These are phyloP conservation scores for Anaeromyces robustus DNA, from an alignment of 192 early-diverging fungal species.

Conservation along the genomic window DNA sequence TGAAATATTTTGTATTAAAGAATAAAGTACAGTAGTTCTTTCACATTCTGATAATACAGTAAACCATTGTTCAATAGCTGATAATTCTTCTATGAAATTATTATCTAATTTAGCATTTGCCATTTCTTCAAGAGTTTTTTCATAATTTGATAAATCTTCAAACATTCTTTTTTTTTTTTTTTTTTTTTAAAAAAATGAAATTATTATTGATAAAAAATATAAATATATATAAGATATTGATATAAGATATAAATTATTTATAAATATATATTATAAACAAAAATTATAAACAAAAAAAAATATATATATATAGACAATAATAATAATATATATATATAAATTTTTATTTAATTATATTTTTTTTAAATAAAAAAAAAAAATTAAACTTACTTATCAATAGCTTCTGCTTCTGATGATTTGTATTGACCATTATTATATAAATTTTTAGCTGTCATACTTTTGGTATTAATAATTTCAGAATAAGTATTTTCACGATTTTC, in stretches of 20 bases:
- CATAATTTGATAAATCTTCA: conserved; percentile 79
- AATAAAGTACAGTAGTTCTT: conserved; percentile 77
- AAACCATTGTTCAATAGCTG: conserved; percentile 91
- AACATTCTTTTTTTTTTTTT: conserved; percentile 14
- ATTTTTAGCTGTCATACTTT: background rate
- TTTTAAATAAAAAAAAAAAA: too few relatives aligned
- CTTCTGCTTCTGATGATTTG: background rate
- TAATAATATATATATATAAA: too few relatives aligned
- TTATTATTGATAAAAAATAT: too few relatives aligned
- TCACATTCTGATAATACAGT: conserved; percentile 75
- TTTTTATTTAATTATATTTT: too few relatives aligned
- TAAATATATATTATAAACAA: too few relatives aligned
- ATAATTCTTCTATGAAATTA: conserved; percentile 75
- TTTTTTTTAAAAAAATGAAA: too few relatives aligned
- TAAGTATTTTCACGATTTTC: background rate
- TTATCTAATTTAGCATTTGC: conserved; percentile 61
- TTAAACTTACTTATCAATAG: background rate
- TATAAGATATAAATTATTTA: too few relatives aligned
- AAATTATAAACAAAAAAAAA: too few relatives aligned
- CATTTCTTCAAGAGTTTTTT: conserved; percentile 84
- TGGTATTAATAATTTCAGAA: background rate
- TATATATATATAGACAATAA: too few relatives aligned
- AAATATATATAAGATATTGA: too few relatives aligned
- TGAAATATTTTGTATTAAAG: conserved; percentile 74
- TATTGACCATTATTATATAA: background rate